These are phyloP conservation scores for Fusarium marasasianum DNA, from an alignment of 2,329 filamentous ascomycete species.

Conservation along the genomic window DNA sequence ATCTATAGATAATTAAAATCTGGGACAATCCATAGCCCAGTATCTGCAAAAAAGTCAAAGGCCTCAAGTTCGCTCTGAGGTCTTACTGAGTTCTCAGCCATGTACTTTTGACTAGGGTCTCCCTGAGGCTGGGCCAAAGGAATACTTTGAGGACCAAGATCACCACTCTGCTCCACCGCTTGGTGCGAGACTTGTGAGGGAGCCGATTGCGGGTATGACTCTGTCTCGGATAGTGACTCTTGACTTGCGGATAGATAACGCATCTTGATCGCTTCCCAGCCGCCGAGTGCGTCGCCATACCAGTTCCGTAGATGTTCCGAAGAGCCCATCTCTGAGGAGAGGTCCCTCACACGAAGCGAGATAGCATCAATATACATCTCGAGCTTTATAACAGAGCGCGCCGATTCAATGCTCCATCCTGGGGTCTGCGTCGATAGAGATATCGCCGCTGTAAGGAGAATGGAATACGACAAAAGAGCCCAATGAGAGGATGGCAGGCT, in stretches of 20 bases:
- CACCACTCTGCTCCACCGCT: background rate
- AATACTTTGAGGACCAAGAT: background rate
- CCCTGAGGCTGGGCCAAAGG: background rate
- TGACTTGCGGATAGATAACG: background rate
- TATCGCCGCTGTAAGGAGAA: background rate
- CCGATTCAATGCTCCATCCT: background rate
- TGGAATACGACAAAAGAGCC: background rate
- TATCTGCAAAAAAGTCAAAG: background rate
- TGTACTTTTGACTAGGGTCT: background rate
- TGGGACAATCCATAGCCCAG: background rate
- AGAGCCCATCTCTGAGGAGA: background rate
- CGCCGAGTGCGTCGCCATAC: background rate
- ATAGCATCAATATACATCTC: background rate
- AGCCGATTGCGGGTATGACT: background rate
- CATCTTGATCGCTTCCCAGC: background rate
- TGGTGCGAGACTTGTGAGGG: background rate
- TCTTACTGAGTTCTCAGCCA: background rate
- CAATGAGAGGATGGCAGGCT: background rate
- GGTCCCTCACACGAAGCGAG: background rate
- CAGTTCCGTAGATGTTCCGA: background rate
- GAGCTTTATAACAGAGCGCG: background rate
- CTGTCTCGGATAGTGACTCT: background rate
- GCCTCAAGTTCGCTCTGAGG: background rate
- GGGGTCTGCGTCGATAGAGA: background rate
- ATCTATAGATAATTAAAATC: background rate